Conservation (phyloP, 139 green algal species). For the Prasinococcaceae sp. region DNA sequence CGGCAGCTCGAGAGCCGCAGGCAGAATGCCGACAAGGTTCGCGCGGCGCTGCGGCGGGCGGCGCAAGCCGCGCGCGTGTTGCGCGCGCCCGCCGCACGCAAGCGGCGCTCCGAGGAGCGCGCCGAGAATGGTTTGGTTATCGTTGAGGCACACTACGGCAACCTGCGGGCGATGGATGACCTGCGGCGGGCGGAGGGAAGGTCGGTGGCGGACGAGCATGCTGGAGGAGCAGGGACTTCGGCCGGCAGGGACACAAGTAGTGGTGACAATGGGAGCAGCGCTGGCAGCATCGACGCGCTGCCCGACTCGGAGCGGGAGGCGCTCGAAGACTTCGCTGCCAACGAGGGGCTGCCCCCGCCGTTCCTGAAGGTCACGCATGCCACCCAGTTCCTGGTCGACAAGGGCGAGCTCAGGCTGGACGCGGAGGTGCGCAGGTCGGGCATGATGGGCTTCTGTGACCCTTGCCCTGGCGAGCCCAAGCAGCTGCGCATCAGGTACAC, state of each 20-base stretch:
- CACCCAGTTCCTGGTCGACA: conserved; percentile 12
- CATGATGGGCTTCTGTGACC: conserved; percentile 19
- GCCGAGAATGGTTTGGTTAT: conserved; percentile 2
- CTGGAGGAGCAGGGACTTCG: neutral
- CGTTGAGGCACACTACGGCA: conserved; percentile 1
- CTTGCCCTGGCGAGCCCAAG: conserved; percentile 14
- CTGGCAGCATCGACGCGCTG: neutral
- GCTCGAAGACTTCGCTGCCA: no score
- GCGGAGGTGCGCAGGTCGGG: conserved; percentile 1
- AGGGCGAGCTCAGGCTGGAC: neutral
- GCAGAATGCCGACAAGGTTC: conserved; percentile 3
- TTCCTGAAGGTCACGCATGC: conserved; percentile 7
- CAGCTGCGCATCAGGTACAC: conserved; percentile 6
- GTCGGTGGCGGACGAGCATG: neutral
- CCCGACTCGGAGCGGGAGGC: neutral
- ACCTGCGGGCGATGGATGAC: neutral
- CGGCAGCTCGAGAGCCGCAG: neutral
- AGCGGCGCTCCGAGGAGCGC: neutral
- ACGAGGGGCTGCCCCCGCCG: conserved; percentile 1
- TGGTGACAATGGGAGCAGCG: neutral
- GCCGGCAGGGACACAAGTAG: neutral
- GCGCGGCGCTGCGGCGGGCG: neutral
- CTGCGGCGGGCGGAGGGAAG: neutral
- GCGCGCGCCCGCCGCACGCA: neutral
- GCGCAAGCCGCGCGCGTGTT: conserved; percentile 2